A percentile compares a stretch with the other conserved stretches of the same genome.
Evolutionary conservation across 441 rosid genomes (phyloP).

Genomic region (Bruguiera hainesii): DNA sequence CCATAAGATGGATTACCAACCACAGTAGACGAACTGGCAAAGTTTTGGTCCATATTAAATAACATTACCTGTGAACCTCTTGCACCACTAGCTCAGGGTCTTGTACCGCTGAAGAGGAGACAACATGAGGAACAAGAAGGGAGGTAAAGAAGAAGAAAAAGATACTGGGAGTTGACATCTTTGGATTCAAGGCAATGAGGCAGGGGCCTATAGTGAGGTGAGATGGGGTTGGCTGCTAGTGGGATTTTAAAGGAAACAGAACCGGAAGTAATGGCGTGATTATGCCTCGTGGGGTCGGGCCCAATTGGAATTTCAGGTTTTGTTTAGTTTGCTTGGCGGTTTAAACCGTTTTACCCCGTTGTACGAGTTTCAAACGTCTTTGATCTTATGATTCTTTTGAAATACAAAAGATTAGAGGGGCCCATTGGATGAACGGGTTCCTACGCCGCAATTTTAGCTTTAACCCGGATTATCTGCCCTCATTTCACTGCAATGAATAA

Average conservation of each 20-base stretch:
- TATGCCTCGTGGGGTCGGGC: conserved; percentile 33
- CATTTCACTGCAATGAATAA: no score
- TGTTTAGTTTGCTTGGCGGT: conserved; percentile 21
- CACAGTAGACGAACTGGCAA: no score
- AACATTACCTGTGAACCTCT: conserved; percentile 62
- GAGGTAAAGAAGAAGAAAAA: conserved; percentile 17
- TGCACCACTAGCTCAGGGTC: conserved; percentile 65
- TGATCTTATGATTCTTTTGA: no score
- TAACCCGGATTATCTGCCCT: no score
- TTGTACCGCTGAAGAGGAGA: conserved; percentile 42
- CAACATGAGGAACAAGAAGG: conserved; percentile 19
- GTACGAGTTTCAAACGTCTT: conserved; percentile 22
- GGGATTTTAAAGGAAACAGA: conserved; percentile 30
- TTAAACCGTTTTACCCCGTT: conserved; percentile 39
- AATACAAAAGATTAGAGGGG: no score
- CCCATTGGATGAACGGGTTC: no score
- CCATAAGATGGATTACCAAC: no score
- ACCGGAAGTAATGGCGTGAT: conserved; percentile 66
- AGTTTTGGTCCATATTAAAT: no score
- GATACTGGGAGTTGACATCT: conserved; percentile 24
- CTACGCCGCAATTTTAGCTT: no score
- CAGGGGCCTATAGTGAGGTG: not conserved
- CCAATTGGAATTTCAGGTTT: conserved; percentile 46
- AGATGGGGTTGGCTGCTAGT: not conserved
- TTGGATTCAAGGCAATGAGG: not conserved